Conservation (phyloP, 176 grass and related monocot species). For the Puccinellia tenuiflora region DNA sequence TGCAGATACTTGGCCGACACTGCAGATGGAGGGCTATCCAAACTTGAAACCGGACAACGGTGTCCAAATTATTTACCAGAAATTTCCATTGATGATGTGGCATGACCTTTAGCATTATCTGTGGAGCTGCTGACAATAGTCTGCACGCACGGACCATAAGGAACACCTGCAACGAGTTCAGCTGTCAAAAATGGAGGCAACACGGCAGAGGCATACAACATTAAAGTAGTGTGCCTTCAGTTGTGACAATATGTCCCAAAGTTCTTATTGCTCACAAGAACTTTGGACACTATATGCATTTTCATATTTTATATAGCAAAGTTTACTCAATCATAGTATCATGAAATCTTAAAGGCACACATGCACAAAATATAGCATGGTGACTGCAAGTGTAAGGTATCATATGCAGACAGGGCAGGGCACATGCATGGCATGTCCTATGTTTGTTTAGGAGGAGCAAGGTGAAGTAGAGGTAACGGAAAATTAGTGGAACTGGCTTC, state of each 20-base stretch:
- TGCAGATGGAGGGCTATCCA: background rate
- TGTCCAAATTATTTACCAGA: background rate
- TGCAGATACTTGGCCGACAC: background rate
- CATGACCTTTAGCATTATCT: background rate
- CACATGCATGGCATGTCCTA: background rate
- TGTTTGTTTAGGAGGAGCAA: background rate
- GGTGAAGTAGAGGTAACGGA: background rate
- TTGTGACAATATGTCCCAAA: background rate
- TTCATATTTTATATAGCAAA: no score
- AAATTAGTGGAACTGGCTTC: background rate
- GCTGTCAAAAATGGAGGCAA: background rate
- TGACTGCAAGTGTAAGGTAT: background rate
- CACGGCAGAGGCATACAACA: background rate
- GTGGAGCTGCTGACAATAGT: background rate
- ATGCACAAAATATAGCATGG: background rate
- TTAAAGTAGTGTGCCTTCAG: background rate
- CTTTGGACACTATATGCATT: background rate
- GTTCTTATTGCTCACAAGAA: background rate
- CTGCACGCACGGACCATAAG: background rate
- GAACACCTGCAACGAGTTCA: background rate
- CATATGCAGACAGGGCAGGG: background rate
- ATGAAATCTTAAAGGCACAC: background rate
- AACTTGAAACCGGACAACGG: background rate
- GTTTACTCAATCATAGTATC: background rate
- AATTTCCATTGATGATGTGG: background rate